Conservation (phyloP, 2,329 filamentous ascomycete genomes). For the Ceratocystis colombiana region DNA sequence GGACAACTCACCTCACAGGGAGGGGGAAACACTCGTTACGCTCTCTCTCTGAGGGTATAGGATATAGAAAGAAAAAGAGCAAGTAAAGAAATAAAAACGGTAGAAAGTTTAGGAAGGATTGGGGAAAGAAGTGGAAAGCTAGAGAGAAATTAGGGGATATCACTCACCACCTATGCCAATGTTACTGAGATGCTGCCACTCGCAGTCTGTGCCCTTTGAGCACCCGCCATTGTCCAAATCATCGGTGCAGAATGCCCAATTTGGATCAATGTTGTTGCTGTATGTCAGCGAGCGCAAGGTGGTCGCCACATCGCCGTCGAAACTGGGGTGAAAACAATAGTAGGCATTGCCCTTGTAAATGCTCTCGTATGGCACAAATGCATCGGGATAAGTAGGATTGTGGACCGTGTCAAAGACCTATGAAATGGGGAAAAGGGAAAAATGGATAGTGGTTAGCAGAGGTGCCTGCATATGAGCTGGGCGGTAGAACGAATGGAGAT, state of each 20-base stretch:
- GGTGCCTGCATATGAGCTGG: background rate
- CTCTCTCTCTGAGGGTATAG: constrained; percentile 9
- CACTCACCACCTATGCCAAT: constrained; percentile 67
- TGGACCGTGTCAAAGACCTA: constrained; percentile 18
- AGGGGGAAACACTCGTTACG: constrained; percentile 15
- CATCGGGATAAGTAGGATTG: constrained; percentile 20
- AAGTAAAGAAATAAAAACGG: background rate
- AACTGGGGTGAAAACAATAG: constrained; percentile 81
- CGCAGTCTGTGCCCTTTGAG: constrained; percentile 56
- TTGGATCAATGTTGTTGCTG: constrained; percentile 76
- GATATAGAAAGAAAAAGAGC: background rate
- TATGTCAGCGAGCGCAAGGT: constrained; percentile 87
- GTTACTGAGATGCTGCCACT: constrained; percentile 67
- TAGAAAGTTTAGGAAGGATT: too few relatives aligned
- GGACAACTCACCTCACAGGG: constrained; percentile 13
- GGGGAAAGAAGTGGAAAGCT: background rate
- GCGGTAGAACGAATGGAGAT: background rate
- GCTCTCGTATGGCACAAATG: constrained; percentile 61
- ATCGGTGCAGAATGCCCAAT: constrained; percentile 63
- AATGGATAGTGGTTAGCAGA: background rate
- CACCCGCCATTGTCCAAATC: constrained; percentile 63
- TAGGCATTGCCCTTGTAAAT: constrained; percentile 73
- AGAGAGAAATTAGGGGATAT: constrained; percentile 20
- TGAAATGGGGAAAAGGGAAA: background rate
- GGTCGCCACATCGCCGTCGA: constrained; percentile 55